Evolutionary conservation across 2,329 filamentous ascomycete genomes (phyloP), one percentile per base, ranked within the genome.

Genomic region (Talaromyces sp.): DNA sequence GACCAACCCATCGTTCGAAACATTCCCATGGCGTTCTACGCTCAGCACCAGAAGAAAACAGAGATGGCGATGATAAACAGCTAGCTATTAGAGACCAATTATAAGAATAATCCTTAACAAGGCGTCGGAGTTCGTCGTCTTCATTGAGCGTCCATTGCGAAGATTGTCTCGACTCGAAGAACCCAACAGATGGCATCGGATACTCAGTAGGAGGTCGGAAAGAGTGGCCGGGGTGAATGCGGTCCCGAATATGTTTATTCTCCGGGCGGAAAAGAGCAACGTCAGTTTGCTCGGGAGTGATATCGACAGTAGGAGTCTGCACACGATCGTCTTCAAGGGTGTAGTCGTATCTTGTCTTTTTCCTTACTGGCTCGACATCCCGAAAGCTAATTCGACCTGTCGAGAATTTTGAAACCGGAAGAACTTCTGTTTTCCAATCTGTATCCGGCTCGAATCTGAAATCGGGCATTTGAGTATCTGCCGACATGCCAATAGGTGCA

Each of bases 11-110:
- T 50, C 95, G 87, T 78, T 99, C 95, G 72, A 99, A 99, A 75
- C 95, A 99, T 79, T 99, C 95, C 95, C 95, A 99, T 0, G 94
- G 93, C 2, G 94, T 98, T 57, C 95, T 87, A 67, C 95, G 86
- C 75, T 98, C 94, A 11, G 92, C 88, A 1, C 92, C 92, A 22
- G 93, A 94, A n/a, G 88, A 85, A 73, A 92, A 96, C 15, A 88
- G 76, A 0, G 92, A 96, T 61, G 87, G 87, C 17, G 90, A 85
- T 1, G 87, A 85, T 62, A 98, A 81, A 66, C 94, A 89, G 70
- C 87, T 91, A 1, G 93, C 91, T 62, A 98, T 97, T 5, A 99
- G 83, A 3, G 93, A 96, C 95, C 95, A 99, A 72, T 99, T 99
- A 81, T 97, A 98, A 0, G 92, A 92, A 73, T 95, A 96, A 68